Conservation (phyloP, 2,329 filamentous ascomycete species). For the Blastomyces gilchristii region DNA sequence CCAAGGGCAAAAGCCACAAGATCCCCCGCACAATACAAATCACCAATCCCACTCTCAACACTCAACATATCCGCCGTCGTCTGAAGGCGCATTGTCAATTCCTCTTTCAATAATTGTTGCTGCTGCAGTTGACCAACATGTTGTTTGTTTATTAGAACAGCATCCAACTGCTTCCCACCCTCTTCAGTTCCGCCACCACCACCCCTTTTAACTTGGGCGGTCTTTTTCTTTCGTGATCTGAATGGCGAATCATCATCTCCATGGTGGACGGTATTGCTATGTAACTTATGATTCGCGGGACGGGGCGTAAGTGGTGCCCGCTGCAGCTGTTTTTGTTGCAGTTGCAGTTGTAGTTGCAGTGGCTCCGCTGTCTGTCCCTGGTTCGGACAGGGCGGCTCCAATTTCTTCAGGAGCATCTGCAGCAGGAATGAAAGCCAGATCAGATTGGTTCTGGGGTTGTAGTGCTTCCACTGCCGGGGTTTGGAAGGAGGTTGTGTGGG, state of each 20-base stretch:
- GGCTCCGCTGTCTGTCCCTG: too few relatives aligned
- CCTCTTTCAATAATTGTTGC: constrained; percentile 17
- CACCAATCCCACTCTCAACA: constrained; percentile 30
- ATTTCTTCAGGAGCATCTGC: constrained; percentile 42
- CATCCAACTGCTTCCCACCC: too few relatives aligned
- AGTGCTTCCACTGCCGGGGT: constrained; percentile 43
- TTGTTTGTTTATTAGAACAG: too few relatives aligned
- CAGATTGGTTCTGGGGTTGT: constrained; percentile 51
- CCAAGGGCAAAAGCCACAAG: constrained; percentile 36
- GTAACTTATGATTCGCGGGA: constrained; percentile 23
- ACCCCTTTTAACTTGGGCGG: background rate
- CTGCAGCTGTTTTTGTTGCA: constrained; percentile 1
- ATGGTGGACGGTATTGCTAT: background rate
- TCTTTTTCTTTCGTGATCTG: constrained; percentile 11
- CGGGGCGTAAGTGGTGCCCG: constrained; percentile 26
- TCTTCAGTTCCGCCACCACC: background rate
- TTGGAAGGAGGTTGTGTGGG: constrained; percentile 27
- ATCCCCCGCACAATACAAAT: constrained; percentile 36
- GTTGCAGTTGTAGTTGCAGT: background rate
- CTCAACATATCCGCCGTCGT: constrained; percentile 29
- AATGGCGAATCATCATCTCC: background rate
- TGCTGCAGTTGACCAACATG: too few relatives aligned
- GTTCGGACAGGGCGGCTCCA: constrained; percentile 15
- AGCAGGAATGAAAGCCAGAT: constrained; percentile 55
- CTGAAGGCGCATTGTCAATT: constrained; percentile 25